Evolutionary conservation across 192 early-diverging fungal species (phyloP), one percentile per base, ranked within the genome.

Genomic region (Backusella psychrophila): DNA sequence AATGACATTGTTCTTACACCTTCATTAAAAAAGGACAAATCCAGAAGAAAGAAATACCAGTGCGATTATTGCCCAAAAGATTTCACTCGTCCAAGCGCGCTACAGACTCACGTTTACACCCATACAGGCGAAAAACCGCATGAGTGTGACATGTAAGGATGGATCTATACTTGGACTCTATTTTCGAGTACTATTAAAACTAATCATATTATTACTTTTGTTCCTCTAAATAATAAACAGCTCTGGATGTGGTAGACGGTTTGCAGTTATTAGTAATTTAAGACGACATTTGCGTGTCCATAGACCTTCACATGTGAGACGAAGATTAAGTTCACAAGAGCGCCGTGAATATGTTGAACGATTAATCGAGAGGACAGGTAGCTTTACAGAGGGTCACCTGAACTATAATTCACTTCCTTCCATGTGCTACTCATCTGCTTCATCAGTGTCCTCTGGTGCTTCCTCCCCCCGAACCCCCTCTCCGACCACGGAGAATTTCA

Each of bases 91-190:
- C 77, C 77, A 14, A 69, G 65, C 35, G 65, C 72, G 14, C 59
- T 78, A 17, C 12, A 66, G 41, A 78, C 72, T 19, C 77, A 78
- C 39, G 31, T 68, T 26, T 78, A 78, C 31, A 69, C 77, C 15
- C 77, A 78, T 46, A 78, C 77, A 6, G 77, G 77, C 21, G 77
- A 78, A 56, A 78, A 78, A n/a, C 77, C 77, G 17, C 68, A 72
- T 66, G 44, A 42, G 44, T 78, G 71, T 74, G 39, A 65, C 39
- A 34, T 56, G 75, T 76, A 76, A 76, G 75, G n/a, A 34, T 35
- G 35, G 35, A 63, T 14, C 23, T 11, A 63, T 63, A 3, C 12
- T 63, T 63, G 4, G 56, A 12, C 56, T 63, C 11, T 63, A 63
- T 63, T 63, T 26, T 3, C 21, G 23, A 21, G 4, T 26, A 29